A percentile compares a stretch with the other conserved stretches of the same genome.
Evolutionary conservation across 164 flowering plant genomes (phyloP).

Genomic region (Dillenia turbinata): DNA sequence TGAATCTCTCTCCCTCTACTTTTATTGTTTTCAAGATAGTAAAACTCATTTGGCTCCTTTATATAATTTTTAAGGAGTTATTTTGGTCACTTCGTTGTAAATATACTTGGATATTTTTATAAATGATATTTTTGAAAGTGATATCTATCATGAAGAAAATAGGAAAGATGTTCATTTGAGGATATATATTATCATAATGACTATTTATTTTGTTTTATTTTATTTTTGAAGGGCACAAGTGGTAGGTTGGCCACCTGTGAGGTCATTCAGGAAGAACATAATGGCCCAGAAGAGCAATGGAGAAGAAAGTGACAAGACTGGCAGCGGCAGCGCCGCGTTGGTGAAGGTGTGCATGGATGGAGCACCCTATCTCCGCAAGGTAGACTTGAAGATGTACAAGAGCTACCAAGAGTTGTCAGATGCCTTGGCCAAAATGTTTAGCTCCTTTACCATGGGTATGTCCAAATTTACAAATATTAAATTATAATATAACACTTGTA

Average conservation of each 20-base stretch:
- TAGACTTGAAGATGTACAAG: constrained; percentile 58
- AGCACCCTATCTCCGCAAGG: constrained; percentile 70
- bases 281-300: constrained; percentile 36
- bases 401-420: constrained; percentile 72
- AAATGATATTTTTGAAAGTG: no score
- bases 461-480: not conserved
- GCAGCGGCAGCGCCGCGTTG: constrained; percentile 29
- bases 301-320: constrained; percentile 23
- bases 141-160: no score
- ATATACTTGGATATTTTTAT: no score
- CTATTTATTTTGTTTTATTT: not conserved
- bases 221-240: constrained; percentile 45
- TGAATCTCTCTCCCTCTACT: no score
- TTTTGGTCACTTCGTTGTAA: no score
- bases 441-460: constrained; percentile 74
- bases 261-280: constrained; percentile 54
- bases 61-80: no score
- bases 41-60: no score
- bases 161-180: no score
- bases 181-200: no score
- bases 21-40: no score
- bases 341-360: constrained; percentile 78
- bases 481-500: no score
- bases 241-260: constrained; percentile 76
- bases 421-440: constrained; percentile 76